A percentile compares a stretch with the other conserved stretches of the same genome.
Evolutionary conservation across 2,329 filamentous ascomycete species (phyloP).

Genomic region (Fusarium austroafricanum): DNA sequence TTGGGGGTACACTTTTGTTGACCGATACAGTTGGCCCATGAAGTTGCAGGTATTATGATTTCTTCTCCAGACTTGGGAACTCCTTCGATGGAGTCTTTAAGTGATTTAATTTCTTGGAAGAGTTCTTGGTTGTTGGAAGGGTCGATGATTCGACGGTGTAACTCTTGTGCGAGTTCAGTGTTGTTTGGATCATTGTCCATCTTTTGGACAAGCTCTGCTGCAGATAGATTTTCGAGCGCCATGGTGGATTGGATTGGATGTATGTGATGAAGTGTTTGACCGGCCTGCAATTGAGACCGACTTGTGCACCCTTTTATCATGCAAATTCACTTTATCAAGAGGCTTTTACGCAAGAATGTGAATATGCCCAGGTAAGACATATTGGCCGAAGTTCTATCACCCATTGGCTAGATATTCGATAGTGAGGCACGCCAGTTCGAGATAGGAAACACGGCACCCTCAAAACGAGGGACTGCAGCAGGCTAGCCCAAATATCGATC

Average conservation of each 20-base stretch:
- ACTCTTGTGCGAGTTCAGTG: neutral
- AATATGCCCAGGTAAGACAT: neutral
- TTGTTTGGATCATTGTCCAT: neutral
- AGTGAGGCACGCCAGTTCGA: neutral
- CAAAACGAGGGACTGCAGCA: neutral
- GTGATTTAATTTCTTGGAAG: neutral
- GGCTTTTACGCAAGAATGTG: neutral
- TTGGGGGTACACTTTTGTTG: neutral
- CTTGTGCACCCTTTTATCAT: neutral
- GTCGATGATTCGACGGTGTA: neutral
- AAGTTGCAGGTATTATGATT: neutral
- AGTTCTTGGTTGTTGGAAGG: fast-evolving
- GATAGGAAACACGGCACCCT: neutral
- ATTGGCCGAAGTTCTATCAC: neutral
- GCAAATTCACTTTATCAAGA: neutral
- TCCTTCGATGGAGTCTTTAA: neutral
- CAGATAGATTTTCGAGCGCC: neutral
- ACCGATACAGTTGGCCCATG: neutral
- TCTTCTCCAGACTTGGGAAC: neutral
- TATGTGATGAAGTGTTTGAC: neutral
- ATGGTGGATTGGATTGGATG: neutral
- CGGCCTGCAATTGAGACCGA: too few species aligned
- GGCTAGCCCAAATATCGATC: neutral
- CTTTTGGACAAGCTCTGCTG: neutral
- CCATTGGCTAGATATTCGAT: neutral